These are phyloP conservation scores for Picea sitchensis DNA, from an alignment of 75 land plant genomes.

Conservation along the genomic window DNA sequence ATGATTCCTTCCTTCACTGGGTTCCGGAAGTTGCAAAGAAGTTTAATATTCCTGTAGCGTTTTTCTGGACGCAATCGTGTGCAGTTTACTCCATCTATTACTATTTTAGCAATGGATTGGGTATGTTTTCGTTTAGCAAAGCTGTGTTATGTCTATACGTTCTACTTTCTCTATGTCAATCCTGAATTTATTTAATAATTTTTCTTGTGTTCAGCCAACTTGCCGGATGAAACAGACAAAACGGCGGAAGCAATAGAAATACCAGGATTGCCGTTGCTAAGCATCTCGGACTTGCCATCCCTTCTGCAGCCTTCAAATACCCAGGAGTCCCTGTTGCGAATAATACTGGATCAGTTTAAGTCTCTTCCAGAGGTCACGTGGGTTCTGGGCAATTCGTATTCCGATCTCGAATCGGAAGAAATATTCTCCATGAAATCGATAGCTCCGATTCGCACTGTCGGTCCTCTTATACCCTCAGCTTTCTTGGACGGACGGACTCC, in stretches of 20 bases:
- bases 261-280: conserved; percentile 45
- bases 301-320: conserved; percentile 40
- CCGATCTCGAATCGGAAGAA: conserved; percentile 46
- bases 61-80: conserved; percentile 65
- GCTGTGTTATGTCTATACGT: too few species aligned
- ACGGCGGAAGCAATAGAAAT: conserved; percentile 26
- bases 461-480: conserved; percentile 41
- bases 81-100: conserved; percentile 42
- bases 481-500: too few species aligned
- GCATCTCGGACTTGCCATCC: conserved; percentile 46
- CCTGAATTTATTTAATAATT: not conserved
- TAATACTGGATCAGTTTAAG: conserved; percentile 12
- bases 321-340: conserved; percentile 8
- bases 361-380: conserved; percentile 37
- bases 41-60: conserved; percentile 32
- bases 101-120: too few species aligned
- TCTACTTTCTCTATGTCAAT: conserved; percentile 22
- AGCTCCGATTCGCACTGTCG: conserved; percentile 36
- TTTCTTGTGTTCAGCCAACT: conserved; percentile 15
- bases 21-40: conserved; percentile 43
- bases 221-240: not conserved
- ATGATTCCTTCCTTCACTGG: conserved; percentile 58
- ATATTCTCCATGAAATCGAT: conserved; percentile 22
- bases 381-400: conserved; percentile 47
- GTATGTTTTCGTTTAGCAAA: too few species aligned